These are phyloP conservation scores for Flaveria ramosissima DNA, from an alignment of 129 eudicot species.

Conservation along the genomic window DNA sequence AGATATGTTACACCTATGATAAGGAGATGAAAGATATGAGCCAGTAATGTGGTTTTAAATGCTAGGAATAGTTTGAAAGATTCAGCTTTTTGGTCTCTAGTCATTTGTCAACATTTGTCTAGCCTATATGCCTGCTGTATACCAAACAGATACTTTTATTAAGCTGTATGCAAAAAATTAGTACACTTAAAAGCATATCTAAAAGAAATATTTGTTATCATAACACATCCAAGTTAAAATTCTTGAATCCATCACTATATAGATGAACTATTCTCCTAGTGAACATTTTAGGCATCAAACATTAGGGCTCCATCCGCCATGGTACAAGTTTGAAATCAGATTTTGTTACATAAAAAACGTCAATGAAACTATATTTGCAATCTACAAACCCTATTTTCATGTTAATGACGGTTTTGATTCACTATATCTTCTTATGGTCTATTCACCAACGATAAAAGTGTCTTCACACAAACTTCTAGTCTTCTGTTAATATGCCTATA, in stretches of 20 bases:
- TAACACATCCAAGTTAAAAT: background rate
- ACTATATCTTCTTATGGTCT: background rate
- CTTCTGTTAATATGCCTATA: background rate
- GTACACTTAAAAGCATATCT: background rate
- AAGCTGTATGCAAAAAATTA: background rate
- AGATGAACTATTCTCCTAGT: background rate
- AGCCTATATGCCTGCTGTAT: background rate
- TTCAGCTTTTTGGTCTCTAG: background rate
- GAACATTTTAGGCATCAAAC: background rate
- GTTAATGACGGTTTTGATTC: background rate
- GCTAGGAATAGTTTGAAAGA: background rate
- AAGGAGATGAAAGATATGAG: conserved; percentile 16
- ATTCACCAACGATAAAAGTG: background rate
- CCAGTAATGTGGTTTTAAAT: background rate
- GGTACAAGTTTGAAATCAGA: background rate
- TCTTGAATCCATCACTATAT: background rate
- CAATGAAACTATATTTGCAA: background rate
- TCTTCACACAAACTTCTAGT: background rate
- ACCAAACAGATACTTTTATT: background rate
- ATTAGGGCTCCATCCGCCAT: background rate
- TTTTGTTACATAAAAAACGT: background rate
- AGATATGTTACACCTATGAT: conserved; percentile 2
- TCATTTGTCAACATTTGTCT: conserved; percentile 6
- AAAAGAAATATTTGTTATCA: background rate
- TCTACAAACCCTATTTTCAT: background rate